These are phyloP conservation scores for Russula brevipes DNA, from an alignment of 768 basidiomycete species.

Conservation along the genomic window DNA sequence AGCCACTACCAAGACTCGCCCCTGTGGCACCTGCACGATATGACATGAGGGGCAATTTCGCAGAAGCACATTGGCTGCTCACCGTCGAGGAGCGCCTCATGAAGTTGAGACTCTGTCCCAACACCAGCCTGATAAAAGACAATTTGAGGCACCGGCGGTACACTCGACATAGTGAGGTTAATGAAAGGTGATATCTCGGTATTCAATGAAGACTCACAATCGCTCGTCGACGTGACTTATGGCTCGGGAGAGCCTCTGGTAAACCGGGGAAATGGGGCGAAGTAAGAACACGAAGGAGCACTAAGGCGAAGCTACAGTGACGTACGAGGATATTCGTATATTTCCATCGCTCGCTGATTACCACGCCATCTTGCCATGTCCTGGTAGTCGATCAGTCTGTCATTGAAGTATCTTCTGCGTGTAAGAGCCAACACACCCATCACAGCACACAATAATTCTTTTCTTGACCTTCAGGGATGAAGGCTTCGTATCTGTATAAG, in stretches of 20 bases:
- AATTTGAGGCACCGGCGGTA: conserved; percentile 31
- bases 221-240: conserved; percentile 33
- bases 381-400: conserved; percentile 32
- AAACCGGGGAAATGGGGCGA: background rate
- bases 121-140: conserved; percentile 39
- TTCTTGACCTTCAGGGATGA: conserved; percentile 10
- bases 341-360: conserved; percentile 30
- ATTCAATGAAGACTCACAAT: conserved; percentile 23
- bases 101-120: conserved; percentile 51
- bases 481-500: conserved; percentile 7
- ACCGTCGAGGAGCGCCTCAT: conserved; percentile 60
- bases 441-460: conserved; percentile 67
- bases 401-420: background rate
- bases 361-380: conserved; percentile 63
- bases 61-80: conserved; percentile 11
- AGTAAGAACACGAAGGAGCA: background rate
- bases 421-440: conserved; percentile 47
- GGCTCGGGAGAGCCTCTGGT: conserved; percentile 31
- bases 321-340: conserved; percentile 34
- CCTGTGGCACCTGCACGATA: conserved; percentile 53
- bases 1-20: conserved; percentile 47
- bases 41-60: conserved; percentile 3
- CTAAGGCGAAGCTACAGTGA: background rate
- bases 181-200: background rate
- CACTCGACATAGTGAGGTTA: conserved; percentile 16